Conservation (phyloP, 768 basidiomycete genomes). For the Russula ochroleuca region DNA sequence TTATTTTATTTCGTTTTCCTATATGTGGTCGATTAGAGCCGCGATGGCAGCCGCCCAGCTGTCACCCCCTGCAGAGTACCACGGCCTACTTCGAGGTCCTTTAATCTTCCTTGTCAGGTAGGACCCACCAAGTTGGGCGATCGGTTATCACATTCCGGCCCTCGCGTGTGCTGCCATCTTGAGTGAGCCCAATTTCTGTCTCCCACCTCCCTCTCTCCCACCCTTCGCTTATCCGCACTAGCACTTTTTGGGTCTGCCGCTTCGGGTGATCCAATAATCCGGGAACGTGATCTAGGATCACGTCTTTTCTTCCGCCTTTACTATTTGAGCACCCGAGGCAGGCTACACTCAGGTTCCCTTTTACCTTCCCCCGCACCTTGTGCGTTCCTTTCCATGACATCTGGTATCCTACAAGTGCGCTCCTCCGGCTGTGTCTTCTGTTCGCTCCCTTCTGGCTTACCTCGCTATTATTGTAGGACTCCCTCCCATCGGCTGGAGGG, state of each 20-base stretch:
- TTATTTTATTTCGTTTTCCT: slow-evolving; percentile 6
- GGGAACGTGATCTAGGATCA: slow-evolving; percentile 23
- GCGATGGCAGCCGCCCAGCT: slow-evolving; percentile 10
- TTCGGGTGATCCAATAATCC: slow-evolving; percentile 27
- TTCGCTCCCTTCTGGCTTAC: neutral
- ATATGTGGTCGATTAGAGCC: slow-evolving; percentile 6
- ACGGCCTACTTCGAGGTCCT: neutral
- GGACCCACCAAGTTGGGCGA: slow-evolving; percentile 7
- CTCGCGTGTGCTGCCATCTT: slow-evolving; percentile 16
- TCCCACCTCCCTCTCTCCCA: slow-evolving; percentile 4
- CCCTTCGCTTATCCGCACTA: slow-evolving; percentile 8
- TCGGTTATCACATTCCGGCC: slow-evolving; percentile 20
- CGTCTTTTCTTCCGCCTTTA: slow-evolving; percentile 22
- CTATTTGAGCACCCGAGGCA: slow-evolving; percentile 22
- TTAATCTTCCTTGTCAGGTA: slow-evolving; percentile 5
- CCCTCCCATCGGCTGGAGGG: slow-evolving; percentile 34
- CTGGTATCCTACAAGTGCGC: slow-evolving; percentile 34
- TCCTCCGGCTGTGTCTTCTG: neutral
- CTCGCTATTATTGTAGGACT: slow-evolving; percentile 30
- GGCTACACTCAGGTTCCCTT: slow-evolving; percentile 29
- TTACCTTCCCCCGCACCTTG: slow-evolving; percentile 21
- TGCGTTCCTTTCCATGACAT: slow-evolving; percentile 32
- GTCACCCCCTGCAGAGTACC: neutral
- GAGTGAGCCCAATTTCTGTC: slow-evolving; percentile 16
- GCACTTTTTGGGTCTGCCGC: slow-evolving; percentile 18